Percentiles rank a stretch among this genome's conserved stretches.
Conservation (phyloP, 139 green algal genomes). For the Haematococcus lacustris region DNA sequence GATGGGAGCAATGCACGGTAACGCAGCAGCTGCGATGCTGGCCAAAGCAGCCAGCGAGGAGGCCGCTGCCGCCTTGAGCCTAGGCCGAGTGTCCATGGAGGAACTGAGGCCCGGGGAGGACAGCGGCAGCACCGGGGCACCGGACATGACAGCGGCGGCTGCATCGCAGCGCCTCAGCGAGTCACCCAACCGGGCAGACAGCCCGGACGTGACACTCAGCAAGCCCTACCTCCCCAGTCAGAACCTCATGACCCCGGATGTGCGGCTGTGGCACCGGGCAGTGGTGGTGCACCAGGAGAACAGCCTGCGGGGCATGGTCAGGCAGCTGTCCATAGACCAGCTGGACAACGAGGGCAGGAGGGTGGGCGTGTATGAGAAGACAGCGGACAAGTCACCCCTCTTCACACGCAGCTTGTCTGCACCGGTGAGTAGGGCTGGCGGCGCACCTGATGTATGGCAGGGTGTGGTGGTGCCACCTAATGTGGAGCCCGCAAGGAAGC, state of each 20-base stretch:
- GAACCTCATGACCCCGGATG: constrained; percentile 64
- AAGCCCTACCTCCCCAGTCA: constrained; percentile 24
- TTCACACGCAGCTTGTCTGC: constrained; percentile 42
- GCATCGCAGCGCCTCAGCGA: too few species aligned
- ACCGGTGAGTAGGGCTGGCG: constrained; percentile 22
- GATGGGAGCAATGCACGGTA: constrained; percentile 67
- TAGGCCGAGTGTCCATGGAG: too few species aligned
- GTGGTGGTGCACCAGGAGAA: constrained; percentile 26
- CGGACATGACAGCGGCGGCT: too few species aligned
- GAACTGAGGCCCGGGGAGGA: too few species aligned
- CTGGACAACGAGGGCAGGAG: constrained; percentile 95
- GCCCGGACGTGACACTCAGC: constrained; percentile 36
- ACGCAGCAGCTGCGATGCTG: constrained; percentile 62
- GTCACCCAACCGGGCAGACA: too few species aligned
- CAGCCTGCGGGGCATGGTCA: constrained; percentile 32
- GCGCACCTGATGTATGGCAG: too few species aligned
- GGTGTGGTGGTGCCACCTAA: too few species aligned
- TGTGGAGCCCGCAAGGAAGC: too few species aligned
- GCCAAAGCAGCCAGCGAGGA: constrained; percentile 76
- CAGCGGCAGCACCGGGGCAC: too few species aligned
- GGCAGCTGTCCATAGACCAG: constrained; percentile 94
- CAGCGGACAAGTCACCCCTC: constrained; percentile 21
- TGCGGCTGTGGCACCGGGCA: constrained; percentile 81
- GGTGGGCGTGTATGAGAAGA: constrained; percentile 60
- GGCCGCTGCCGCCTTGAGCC: constrained; percentile 64